Conservation (phyloP, 495 filamentous ascomycete genomes). For the Hyaloscypha finlandica region DNA sequence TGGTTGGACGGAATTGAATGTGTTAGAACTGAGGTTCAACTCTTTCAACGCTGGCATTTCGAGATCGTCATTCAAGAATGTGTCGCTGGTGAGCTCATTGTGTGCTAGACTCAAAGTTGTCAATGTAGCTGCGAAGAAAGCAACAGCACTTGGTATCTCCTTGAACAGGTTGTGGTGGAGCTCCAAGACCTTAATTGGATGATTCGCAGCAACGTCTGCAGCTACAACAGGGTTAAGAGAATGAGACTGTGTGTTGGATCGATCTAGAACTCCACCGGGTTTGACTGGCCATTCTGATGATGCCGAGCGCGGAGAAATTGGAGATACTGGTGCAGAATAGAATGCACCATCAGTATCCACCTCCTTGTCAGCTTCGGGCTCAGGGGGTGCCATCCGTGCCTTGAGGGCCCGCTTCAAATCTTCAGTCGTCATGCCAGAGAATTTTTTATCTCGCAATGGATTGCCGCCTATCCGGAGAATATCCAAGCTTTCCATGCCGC, state of each 20-base stretch:
- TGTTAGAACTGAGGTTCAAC: constrained; percentile 71
- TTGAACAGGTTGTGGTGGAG: constrained; percentile 77
- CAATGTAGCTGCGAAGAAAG: constrained; percentile 67
- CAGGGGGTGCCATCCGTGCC: constrained; percentile 62
- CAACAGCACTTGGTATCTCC: constrained; percentile 66
- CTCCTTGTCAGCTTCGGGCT: constrained; percentile 35
- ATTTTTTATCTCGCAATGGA: constrained; percentile 82
- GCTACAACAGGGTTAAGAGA: constrained; percentile 54
- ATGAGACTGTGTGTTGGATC: constrained; percentile 63
- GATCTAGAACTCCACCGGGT: constrained; percentile 70
- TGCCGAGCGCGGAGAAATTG: constrained; percentile 35
- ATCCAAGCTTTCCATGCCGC: constrained; percentile 74
- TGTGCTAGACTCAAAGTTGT: constrained; percentile 75
- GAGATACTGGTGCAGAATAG: constrained; percentile 29
- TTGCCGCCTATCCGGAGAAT: constrained; percentile 80
- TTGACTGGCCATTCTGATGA: constrained; percentile 63
- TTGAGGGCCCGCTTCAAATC: constrained; percentile 79
- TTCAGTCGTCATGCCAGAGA: constrained; percentile 75
- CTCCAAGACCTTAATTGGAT: constrained; percentile 56
- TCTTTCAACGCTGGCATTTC: constrained; percentile 72
- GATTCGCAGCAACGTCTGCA: constrained; percentile 47
- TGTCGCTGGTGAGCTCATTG: constrained; percentile 67
- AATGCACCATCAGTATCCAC: constrained; percentile 32
- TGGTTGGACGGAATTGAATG: constrained; percentile 63
- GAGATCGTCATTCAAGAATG: constrained; percentile 61